A percentile compares a stretch with the other conserved stretches of the same genome.
phyloP scores from a whole-genome alignment of 352 stramenopile species.

The Globisporangium canariense region DNA sequence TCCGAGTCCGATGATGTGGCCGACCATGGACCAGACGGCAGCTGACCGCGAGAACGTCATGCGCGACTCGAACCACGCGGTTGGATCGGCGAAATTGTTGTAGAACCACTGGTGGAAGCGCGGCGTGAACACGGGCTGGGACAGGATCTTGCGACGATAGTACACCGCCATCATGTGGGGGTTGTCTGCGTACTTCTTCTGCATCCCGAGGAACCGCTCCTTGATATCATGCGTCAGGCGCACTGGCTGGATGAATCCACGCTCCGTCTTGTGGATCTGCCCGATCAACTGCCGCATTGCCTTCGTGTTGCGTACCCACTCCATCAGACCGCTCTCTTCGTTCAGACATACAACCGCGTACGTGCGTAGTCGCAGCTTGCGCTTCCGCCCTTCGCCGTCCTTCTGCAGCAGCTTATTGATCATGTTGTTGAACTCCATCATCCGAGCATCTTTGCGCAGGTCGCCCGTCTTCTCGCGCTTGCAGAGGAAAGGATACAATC shows the following conservation, averaged over 20 bases:
- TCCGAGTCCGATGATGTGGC: slow-evolving; percentile 92
- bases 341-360: slow-evolving; percentile 99
- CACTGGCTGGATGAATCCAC: slow-evolving; percentile 77
- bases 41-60: slow-evolving; percentile 79
- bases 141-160: slow-evolving; percentile 67
- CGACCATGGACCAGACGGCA: slow-evolving; percentile 97
- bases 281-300: slow-evolving; percentile 89
- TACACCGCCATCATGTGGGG: slow-evolving; percentile 72
- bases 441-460: slow-evolving; percentile 98
- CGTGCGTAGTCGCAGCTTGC: slow-evolving; percentile 94
- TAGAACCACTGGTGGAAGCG: slow-evolving; percentile 99
- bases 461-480: slow-evolving; percentile 98
- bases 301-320: slow-evolving; percentile 99
- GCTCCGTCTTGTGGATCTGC: slow-evolving; percentile 87
- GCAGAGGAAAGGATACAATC: slow-evolving; percentile 90
- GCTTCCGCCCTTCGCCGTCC: slow-evolving; percentile 85
- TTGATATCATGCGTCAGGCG: slow-evolving; percentile 81
- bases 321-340: slow-evolving; percentile 98
- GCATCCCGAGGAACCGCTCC: slow-evolving; percentile 86
- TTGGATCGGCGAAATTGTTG: slow-evolving; percentile 97
- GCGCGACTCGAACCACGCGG: slow-evolving; percentile 97
- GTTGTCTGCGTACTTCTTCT: slow-evolving; percentile 80
- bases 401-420: slow-evolving; percentile 98
- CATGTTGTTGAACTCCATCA: slow-evolving; percentile 99
- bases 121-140: slow-evolving; percentile 84